A percentile compares a stretch with the other conserved stretches of the same genome.
Evolutionary conservation across 768 basidiomycete species (phyloP).

Genomic region (Suillus paluster): DNA sequence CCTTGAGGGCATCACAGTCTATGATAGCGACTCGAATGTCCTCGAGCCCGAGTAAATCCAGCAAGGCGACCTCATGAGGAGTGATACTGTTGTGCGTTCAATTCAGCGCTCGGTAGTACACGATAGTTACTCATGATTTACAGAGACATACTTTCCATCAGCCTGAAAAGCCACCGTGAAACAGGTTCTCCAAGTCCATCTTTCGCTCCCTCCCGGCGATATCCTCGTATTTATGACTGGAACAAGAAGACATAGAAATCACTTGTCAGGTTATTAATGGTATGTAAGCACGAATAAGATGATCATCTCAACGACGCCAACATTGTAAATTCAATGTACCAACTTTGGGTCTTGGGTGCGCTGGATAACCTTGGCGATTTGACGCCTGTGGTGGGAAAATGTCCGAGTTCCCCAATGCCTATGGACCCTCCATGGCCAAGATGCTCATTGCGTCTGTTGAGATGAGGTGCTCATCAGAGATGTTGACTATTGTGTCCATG

Average conservation of each 20-base stretch:
- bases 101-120: neutral
- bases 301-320: no score
- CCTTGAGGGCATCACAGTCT: constrained; percentile 76
- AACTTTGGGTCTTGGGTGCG: constrained; percentile 98
- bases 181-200: constrained; percentile 95
- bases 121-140: constrained; percentile 10
- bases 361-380: constrained; percentile 98
- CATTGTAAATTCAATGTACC: constrained; percentile 99
- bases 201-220: constrained; percentile 91
- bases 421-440: constrained; percentile 99
- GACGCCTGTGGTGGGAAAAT: constrained; percentile 90
- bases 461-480: constrained; percentile 90
- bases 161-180: constrained; percentile 86
- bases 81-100: constrained; percentile 59
- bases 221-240: constrained; percentile 99
- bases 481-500: constrained; percentile 99
- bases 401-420: constrained; percentile 98
- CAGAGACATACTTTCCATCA: constrained; percentile 83
- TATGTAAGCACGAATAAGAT: constrained; percentile 41
- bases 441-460: constrained; percentile 94
- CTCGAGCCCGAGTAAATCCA: constrained; percentile 80
- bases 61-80: constrained; percentile 76
- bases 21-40: constrained; percentile 81
- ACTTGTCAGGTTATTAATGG: constrained; percentile 95
- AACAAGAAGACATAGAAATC: constrained; percentile 97